These are phyloP conservation scores for Cyclotella baltica DNA, from an alignment of 108 stramenopile species.

Conservation along the genomic window DNA sequence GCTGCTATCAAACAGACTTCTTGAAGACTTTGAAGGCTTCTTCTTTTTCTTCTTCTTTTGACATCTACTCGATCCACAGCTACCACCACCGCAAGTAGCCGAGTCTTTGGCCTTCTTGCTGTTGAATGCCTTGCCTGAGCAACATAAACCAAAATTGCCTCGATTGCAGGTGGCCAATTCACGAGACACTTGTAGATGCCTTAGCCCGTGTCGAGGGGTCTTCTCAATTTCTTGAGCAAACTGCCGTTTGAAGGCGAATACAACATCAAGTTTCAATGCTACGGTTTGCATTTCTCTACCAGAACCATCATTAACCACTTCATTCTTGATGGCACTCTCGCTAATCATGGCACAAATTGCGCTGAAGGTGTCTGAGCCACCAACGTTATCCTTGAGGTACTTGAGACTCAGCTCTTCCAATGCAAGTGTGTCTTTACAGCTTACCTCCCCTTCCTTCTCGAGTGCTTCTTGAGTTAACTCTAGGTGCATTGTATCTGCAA, in stretches of 20 bases:
- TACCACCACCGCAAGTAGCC: not conserved
- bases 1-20: not conserved
- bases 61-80: not conserved
- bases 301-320: not conserved
- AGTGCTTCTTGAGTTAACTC: not conserved
- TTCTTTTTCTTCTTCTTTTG: conserved; percentile 9
- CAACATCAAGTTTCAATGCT: not conserved
- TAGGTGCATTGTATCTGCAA: not conserved
- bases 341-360: not conserved
- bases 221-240: not conserved
- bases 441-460: not conserved
- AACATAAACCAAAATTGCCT: not conserved
- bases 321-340: not conserved
- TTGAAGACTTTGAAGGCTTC: not conserved
- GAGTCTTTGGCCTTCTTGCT: not conserved
- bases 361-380: not conserved
- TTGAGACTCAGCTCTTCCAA: conserved; percentile 5
- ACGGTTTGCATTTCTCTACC: not conserved
- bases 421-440: not conserved
- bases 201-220: not conserved
- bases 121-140: conserved; percentile 2
- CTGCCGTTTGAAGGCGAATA: not conserved
- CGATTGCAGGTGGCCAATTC: not conserved
- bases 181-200: not conserved
- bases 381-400: conserved; percentile 10